Conservation (phyloP, 257 asterid species). For the Handroanthus guayacan region DNA sequence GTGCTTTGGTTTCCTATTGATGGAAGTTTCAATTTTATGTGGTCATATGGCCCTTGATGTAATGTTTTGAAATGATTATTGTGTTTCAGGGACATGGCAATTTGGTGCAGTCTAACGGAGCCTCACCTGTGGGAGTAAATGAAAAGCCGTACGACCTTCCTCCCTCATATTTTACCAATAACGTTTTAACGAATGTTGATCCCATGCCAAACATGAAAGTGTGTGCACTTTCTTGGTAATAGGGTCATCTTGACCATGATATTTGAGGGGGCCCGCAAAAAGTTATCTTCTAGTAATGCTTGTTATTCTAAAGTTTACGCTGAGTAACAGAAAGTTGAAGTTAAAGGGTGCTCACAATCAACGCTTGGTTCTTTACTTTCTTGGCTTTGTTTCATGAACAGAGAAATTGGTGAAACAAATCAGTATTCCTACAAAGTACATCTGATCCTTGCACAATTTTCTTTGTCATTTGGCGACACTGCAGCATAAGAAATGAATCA, state of each 20-base stretch:
- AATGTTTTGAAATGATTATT: slow-evolving; percentile 38
- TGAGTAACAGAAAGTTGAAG: slow-evolving; percentile 14
- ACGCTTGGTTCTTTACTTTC: too few species aligned
- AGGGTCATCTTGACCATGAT: background rate
- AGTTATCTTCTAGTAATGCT: background rate
- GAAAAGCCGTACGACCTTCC: slow-evolving; percentile 67
- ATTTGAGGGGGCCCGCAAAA: background rate
- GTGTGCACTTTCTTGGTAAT: slow-evolving; percentile 10
- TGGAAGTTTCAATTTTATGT: slow-evolving; percentile 6
- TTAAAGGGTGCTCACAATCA: too few species aligned
- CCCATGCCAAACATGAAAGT: background rate
- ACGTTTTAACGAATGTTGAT: slow-evolving; percentile 6
- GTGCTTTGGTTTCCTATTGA: slow-evolving; percentile 22
- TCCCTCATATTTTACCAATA: slow-evolving; percentile 23
- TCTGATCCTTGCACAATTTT: slow-evolving; percentile 7
- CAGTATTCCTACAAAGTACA: background rate
- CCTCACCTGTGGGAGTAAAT: slow-evolving; percentile 51
- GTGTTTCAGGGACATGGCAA: slow-evolving; percentile 60
- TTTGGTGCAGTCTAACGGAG: slow-evolving; percentile 56
- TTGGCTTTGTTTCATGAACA: background rate
- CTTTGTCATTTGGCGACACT: background rate
- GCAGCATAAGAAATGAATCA: background rate
- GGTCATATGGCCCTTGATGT: slow-evolving; percentile 27
- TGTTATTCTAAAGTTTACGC: background rate
- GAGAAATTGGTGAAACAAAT: slow-evolving; percentile 11